Evolutionary conservation across 1,139 yeast genomes (phyloP).

Genomic region (Barnettozyma hawaiiensis): DNA sequence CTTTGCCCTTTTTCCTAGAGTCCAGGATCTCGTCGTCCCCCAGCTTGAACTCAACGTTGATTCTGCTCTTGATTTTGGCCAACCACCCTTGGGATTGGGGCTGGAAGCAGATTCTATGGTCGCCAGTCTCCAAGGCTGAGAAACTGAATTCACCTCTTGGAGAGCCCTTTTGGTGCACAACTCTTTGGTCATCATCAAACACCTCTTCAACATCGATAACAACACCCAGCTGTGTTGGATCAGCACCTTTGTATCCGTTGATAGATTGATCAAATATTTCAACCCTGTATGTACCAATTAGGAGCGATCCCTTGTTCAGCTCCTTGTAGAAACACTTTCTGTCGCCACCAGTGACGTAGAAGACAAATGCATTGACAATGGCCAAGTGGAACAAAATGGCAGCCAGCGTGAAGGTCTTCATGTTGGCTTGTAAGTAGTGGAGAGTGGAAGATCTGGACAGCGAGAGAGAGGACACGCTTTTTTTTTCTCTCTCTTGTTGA

Average conservation of each 20-base stretch:
- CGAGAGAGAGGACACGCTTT: not conserved
- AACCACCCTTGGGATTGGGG: constrained; percentile 61
- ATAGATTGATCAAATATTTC: constrained; percentile 47
- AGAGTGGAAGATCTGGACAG: no score
- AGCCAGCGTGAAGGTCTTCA: constrained; percentile 3
- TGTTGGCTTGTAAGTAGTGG: not conserved
- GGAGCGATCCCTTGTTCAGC: constrained; percentile 50
- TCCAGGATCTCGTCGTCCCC: constrained; percentile 51
- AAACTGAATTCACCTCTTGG: constrained; percentile 62
- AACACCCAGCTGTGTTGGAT: constrained; percentile 41
- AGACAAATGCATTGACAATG: constrained; percentile 33
- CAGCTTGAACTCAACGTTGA: constrained; percentile 41
- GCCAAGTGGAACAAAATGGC: constrained; percentile 19
- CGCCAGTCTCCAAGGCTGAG: constrained; percentile 66
- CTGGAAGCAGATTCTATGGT: constrained; percentile 65
- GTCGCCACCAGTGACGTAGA: constrained; percentile 52
- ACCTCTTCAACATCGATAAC: constrained; percentile 51
- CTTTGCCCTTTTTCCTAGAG: constrained; percentile 42
- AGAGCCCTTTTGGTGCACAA: constrained; percentile 56
- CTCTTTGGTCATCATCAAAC: constrained; percentile 63
- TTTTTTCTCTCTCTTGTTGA: not conserved
- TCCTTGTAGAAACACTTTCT: constrained; percentile 65
- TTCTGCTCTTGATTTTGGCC: constrained; percentile 41
- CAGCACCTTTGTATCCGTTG: constrained; percentile 35
- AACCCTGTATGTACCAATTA: constrained; percentile 55